These are phyloP conservation scores for Pezizomycotina sp. DNA, from an alignment of 2,329 filamentous ascomycete genomes.

Conservation along the genomic window DNA sequence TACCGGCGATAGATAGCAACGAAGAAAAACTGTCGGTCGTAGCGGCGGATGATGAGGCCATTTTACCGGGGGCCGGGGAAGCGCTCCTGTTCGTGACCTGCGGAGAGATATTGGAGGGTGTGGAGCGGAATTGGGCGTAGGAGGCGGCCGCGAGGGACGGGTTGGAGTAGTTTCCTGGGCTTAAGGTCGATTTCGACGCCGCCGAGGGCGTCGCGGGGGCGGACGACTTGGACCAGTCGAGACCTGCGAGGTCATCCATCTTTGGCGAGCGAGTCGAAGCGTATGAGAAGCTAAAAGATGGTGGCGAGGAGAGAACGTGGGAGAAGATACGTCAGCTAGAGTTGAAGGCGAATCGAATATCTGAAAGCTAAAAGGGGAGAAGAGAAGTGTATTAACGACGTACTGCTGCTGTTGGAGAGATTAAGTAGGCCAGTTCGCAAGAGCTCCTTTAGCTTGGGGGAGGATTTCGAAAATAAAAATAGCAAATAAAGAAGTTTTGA, in stretches of 20 bases:
- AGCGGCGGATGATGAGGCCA: conserved; percentile 35
- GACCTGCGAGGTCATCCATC: conserved; percentile 47
- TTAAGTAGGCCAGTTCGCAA: too few species aligned
- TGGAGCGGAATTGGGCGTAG: conserved; percentile 37
- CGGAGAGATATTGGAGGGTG: conserved; percentile 20
- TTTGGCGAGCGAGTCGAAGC: conserved; percentile 18
- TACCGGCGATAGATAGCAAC: conserved; percentile 48
- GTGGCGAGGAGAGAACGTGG: neutral
- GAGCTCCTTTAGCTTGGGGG: too few species aligned
- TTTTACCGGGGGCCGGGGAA: conserved; percentile 33
- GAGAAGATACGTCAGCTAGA: too few species aligned
- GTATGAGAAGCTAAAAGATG: neutral
- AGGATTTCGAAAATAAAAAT: too few species aligned
- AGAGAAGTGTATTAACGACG: neutral
- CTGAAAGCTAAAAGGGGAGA: neutral
- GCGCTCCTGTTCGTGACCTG: conserved; percentile 22
- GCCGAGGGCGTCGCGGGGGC: conserved; percentile 26
- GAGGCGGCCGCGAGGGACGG: conserved; percentile 40
- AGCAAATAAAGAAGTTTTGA: too few species aligned
- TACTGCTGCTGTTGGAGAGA: neutral
- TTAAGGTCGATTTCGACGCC: too few species aligned
- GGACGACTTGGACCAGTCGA: conserved; percentile 40
- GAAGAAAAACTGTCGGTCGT: conserved; percentile 60
- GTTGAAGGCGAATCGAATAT: too few species aligned
- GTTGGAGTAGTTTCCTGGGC: conserved; percentile 32